Percentiles rank a stretch among this genome's conserved stretches.
Conservation (phyloP, 345 rosid species). For the Capsella bursapastoris region DNA sequence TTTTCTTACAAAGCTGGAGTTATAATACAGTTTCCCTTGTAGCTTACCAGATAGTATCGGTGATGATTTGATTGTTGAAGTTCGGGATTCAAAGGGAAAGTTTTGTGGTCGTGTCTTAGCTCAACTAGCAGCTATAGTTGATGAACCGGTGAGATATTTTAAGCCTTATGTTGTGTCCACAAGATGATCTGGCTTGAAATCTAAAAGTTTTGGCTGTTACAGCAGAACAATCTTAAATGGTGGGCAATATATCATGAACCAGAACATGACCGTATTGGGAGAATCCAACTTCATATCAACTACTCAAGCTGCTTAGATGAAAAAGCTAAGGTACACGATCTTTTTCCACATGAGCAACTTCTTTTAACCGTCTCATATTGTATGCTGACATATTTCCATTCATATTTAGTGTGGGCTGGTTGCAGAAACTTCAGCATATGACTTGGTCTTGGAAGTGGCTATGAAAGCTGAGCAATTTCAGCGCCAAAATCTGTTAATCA, state of each 20-base stretch:
- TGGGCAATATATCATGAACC: slow-evolving; percentile 89
- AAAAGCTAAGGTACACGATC: slow-evolving; percentile 46
- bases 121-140: slow-evolving; percentile 74
- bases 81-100: slow-evolving; percentile 77
- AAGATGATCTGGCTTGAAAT: not conserved
- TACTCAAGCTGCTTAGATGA: slow-evolving; percentile 78
- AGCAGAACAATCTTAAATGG: slow-evolving; percentile 81
- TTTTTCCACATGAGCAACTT: not conserved
- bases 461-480: slow-evolving; percentile 80
- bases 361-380: not conserved
- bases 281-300: slow-evolving; percentile 69
- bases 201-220: slow-evolving; percentile 24
- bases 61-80: slow-evolving; percentile 78
- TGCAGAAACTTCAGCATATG: slow-evolving; percentile 96
- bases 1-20: not conserved
- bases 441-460: slow-evolving; percentile 82
- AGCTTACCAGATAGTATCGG: slow-evolving; percentile 88
- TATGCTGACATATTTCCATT: not conserved
- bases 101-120: slow-evolving; percentile 76
- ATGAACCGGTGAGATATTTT: slow-evolving; percentile 60
- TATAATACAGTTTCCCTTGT: slow-evolving; percentile 33
- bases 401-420: slow-evolving; percentile 66
- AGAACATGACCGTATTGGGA: slow-evolving; percentile 84
- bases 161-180: slow-evolving; percentile 12
- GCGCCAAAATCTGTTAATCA: slow-evolving; percentile 66